Conservation (phyloP, 2,329 filamentous ascomycete genomes). For the Penicillium capsulatum region DNA sequence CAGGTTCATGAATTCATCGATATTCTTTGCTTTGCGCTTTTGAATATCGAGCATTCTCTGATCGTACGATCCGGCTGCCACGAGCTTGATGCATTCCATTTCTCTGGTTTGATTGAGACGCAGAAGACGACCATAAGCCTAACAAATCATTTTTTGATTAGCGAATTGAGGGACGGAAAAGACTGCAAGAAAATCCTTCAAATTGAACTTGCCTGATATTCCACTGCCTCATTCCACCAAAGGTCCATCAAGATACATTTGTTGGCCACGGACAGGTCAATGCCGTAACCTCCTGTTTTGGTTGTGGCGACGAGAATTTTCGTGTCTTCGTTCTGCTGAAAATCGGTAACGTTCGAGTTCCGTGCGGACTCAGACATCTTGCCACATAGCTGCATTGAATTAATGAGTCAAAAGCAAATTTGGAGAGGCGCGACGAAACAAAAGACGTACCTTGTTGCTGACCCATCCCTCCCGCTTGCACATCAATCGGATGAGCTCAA, state of each 20-base stretch:
- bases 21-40: not conserved
- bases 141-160: constrained; percentile 18
- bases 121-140: constrained; percentile 56
- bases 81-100: constrained; percentile 57
- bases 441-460: constrained; percentile 23
- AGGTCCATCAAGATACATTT: constrained; percentile 54
- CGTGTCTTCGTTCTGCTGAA: constrained; percentile 38
- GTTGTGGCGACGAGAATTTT: constrained; percentile 55
- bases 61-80: constrained; percentile 57
- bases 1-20: not conserved
- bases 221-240: constrained; percentile 60
- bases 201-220: constrained; percentile 54
- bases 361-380: constrained; percentile 45
- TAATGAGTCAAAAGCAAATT: not conserved
- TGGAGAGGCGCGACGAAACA: no score
- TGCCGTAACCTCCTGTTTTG: constrained; percentile 54
- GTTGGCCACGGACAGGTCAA: constrained; percentile 60
- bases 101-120: constrained; percentile 61
- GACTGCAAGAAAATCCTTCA: not conserved
- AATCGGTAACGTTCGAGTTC: constrained; percentile 45
- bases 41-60: constrained; percentile 55
- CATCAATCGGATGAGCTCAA: constrained; percentile 49
- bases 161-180: no score
- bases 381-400: constrained; percentile 44
- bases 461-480: constrained; percentile 46